These are phyloP conservation scores for Fistulinella cinereoalba DNA, from an alignment of 1,284 basidiomycete genomes.

Conservation along the genomic window DNA sequence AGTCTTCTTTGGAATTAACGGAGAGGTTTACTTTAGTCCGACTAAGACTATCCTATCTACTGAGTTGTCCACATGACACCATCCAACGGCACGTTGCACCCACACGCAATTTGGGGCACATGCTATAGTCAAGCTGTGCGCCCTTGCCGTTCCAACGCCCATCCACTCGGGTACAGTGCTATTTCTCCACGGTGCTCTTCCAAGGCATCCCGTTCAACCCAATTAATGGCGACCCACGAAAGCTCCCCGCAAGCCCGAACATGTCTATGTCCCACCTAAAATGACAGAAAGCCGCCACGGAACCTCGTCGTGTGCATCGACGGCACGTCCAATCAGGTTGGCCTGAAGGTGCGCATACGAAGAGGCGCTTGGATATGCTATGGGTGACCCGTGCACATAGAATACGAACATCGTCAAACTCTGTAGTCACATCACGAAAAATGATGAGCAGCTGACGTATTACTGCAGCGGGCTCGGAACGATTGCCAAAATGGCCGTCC, in stretches of 20 bases:
- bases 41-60: too few relatives aligned
- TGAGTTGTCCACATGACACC: too few relatives aligned
- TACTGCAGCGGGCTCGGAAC: conserved; percentile 39
- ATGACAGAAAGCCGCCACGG: conserved; percentile 10
- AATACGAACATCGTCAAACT: conserved; percentile 39
- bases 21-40: too few relatives aligned
- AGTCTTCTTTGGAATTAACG: too few relatives aligned
- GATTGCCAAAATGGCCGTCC: conserved; percentile 20
- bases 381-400: conserved; percentile 12
- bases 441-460: conserved; percentile 32
- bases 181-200: too few relatives aligned
- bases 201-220: too few relatives aligned
- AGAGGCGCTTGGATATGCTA: neutral
- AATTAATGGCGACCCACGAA: conserved; percentile 9
- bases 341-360: conserved; percentile 28
- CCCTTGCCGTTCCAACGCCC: too few relatives aligned
- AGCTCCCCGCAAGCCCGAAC: neutral
- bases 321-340: conserved; percentile 38
- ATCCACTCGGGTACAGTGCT: too few relatives aligned
- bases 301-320: conserved; percentile 40
- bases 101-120: too few relatives aligned
- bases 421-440: conserved; percentile 33
- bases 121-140: too few relatives aligned
- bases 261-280: conserved; percentile 8
- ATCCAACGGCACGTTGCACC: too few relatives aligned